Evolutionary conservation across 352 stramenopile genomes (phyloP).

Genomic region (Globisporangium acanthophoron): DNA sequence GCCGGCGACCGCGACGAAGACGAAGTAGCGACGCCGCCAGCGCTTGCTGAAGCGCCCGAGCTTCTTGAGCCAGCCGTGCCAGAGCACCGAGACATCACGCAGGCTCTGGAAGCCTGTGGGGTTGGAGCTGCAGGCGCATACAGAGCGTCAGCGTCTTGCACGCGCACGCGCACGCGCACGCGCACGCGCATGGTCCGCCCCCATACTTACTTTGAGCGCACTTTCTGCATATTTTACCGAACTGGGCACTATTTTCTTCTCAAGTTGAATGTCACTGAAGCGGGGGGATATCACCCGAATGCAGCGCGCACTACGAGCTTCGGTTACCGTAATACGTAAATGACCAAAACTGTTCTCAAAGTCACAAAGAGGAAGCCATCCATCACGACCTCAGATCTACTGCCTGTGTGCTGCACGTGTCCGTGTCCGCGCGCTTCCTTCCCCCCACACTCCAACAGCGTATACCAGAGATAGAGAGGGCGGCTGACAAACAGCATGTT

Average conservation of each 20-base stretch:
- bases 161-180: background rate
- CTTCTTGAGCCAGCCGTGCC: constrained; percentile 83
- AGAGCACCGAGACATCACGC: constrained; percentile 63
- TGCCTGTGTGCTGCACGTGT: too few species aligned
- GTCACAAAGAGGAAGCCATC: constrained; percentile 6
- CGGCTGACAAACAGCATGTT: constrained; percentile 33
- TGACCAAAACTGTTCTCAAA: background rate
- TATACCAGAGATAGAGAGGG: too few species aligned
- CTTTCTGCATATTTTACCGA: constrained; percentile 32
- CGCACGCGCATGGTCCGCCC: background rate
- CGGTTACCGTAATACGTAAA: constrained; percentile 5
- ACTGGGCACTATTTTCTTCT: background rate
- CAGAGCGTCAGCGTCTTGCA: background rate
- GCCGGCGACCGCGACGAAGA: constrained; percentile 61
- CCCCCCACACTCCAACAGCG: too few species aligned
- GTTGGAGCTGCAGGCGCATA: constrained; percentile 28
- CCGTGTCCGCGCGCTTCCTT: background rate
- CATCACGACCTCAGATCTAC: background rate
- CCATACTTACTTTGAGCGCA: constrained; percentile 39
- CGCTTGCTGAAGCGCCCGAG: constrained; percentile 79
- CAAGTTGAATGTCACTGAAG: background rate
- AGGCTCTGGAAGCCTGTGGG: constrained; percentile 41
- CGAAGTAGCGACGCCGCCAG: constrained; percentile 73
- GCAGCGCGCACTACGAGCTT: too few species aligned
- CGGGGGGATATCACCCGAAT: too few species aligned